Conservation (phyloP, 148 eudicot species). For the Hydrangea macrophylla region DNA sequence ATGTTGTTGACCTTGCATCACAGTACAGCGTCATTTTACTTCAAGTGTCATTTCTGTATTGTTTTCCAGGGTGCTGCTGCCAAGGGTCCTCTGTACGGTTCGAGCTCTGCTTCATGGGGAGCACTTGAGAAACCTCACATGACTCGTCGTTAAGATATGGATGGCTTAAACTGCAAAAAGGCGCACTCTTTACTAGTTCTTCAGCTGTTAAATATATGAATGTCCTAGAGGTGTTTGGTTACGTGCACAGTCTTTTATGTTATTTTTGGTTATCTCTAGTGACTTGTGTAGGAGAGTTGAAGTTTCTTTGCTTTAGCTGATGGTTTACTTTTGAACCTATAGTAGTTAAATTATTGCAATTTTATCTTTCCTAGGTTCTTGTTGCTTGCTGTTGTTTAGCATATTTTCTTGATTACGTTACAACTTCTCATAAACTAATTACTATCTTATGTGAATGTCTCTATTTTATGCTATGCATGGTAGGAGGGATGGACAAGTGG, state of each 20-base stretch:
- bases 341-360: neutral
- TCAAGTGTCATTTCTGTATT: conserved; percentile 9
- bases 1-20: neutral
- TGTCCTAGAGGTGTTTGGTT: conserved; percentile 31
- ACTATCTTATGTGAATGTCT: neutral
- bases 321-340: conserved; percentile 4
- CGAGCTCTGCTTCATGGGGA: conserved; percentile 78
- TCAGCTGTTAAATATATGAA: conserved; percentile 34
- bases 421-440: neutral
- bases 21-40: neutral
- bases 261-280: conserved; percentile 24
- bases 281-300: conserved; percentile 17
- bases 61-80: conserved; percentile 67
- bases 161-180: conserved; percentile 12
- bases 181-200: conserved; percentile 19
- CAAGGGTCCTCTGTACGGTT: conserved; percentile 69
- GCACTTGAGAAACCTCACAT: conserved; percentile 64
- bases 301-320: conserved; percentile 20
- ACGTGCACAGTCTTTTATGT: conserved; percentile 26
- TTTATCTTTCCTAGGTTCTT: conserved; percentile 2
- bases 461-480: too few species aligned
- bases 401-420: neutral
- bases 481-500: too few species aligned
- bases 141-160: conserved; percentile 52
- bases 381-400: neutral